These are phyloP conservation scores for Talaromyces liani DNA, from an alignment of 495 filamentous ascomycete species.

Conservation along the genomic window DNA sequence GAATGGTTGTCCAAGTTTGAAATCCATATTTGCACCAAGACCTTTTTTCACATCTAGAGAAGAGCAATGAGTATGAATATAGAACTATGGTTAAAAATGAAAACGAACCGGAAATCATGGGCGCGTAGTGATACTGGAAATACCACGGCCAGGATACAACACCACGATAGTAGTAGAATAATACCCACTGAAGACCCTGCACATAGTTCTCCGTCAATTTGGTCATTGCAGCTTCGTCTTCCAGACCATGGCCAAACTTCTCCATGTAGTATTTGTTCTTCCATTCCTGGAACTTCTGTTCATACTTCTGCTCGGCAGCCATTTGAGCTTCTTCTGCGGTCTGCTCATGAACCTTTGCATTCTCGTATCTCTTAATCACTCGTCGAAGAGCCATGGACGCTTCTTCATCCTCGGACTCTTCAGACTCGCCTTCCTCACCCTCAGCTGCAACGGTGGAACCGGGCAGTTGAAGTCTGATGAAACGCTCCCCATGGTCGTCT, in stretches of 20 bases:
- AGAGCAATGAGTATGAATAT: slow-evolving; percentile 6
- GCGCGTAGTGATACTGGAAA: slow-evolving; percentile 92
- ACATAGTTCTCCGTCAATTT: slow-evolving; percentile 94
- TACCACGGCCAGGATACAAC: slow-evolving; percentile 99
- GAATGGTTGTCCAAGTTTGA: slow-evolving; percentile 90
- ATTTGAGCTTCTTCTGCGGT: slow-evolving; percentile 69
- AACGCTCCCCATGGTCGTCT: slow-evolving; percentile 70
- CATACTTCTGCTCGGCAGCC: slow-evolving; percentile 72
- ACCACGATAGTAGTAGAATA: slow-evolving; percentile 96
- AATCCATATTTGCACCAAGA: slow-evolving; percentile 79
- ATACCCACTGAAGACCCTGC: slow-evolving; percentile 94
- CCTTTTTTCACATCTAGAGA: slow-evolving; percentile 77
- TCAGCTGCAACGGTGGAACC: slow-evolving; percentile 20
- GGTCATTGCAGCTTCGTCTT: slow-evolving; percentile 73
- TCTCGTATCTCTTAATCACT: slow-evolving; percentile 83
- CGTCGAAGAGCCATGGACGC: slow-evolving; percentile 72
- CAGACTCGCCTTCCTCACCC: slow-evolving; percentile 54
- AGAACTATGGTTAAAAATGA: background rate
- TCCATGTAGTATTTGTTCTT: slow-evolving; percentile 83
- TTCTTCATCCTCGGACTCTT: slow-evolving; percentile 80
- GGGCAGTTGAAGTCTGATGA: slow-evolving; percentile 68
- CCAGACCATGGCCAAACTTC: slow-evolving; percentile 88
- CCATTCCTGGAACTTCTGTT: slow-evolving; percentile 82
- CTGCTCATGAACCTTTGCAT: slow-evolving; percentile 75
- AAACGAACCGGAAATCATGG: slow-evolving; percentile 78